phyloP scores from a whole-genome alignment of 2,329 filamentous ascomycete genomes.

The Cytospora chrysosperma region DNA sequence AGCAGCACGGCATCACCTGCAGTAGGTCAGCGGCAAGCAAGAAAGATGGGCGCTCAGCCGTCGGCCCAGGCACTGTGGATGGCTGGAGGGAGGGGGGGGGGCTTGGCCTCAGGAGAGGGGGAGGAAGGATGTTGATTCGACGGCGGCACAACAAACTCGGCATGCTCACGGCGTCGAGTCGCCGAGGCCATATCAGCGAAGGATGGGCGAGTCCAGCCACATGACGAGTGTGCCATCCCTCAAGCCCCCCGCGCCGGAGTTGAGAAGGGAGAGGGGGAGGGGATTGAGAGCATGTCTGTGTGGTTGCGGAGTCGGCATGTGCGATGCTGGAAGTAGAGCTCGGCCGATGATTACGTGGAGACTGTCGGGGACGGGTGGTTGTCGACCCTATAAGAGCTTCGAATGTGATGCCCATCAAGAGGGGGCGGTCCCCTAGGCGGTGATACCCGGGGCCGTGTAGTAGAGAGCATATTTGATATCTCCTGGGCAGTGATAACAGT shows the following conservation, averaged over 20 bases:
- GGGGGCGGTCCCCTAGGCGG: not conserved
- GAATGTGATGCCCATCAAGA: not conserved
- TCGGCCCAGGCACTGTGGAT: not conserved
- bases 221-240: not conserved
- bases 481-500: not conserved
- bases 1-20: not conserved
- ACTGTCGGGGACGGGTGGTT: not conserved
- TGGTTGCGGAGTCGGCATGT: not conserved
- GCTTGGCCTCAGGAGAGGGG: not conserved
- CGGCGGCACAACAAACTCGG: constrained; percentile 6
- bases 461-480: not conserved
- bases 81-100: not conserved
- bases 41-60: not conserved
- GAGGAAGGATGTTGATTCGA: not conserved
- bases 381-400: not conserved
- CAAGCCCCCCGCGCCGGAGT: not conserved
- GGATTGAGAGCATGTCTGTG: not conserved
- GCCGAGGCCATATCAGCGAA: not conserved
- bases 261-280: not conserved
- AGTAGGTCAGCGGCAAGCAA: not conserved
- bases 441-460: not conserved
- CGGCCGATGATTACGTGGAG: not conserved
- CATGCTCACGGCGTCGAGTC: not conserved
- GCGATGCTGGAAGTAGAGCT: not conserved
- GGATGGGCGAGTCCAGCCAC: not conserved